Evolutionary conservation across 768 basidiomycete genomes (phyloP), one percentile per base, ranked within the genome.

Genomic region (Fomitopsis serialis): DNA sequence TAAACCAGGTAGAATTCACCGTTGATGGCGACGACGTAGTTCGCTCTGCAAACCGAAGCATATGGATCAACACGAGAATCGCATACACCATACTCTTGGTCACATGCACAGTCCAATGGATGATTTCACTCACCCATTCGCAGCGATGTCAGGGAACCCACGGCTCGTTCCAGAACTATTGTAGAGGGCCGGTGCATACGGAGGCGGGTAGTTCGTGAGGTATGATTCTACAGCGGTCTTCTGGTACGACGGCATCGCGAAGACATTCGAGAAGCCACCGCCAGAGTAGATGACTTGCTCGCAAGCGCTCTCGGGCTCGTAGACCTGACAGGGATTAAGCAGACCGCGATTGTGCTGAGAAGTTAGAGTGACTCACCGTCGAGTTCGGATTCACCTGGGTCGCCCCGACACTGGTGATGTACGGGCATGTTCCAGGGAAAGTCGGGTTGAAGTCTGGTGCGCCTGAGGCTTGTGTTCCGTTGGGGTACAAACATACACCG

Each of bases 231-330:
- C 59, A 17, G 48, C 48, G 3, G 17, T 19, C 37, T 40, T 40
- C 37, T 40, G 37, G 58, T 69, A 75, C 2, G 21, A 15, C 15
- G 74, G 74, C 53, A 67, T 63, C 6, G 68, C 23, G 63, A 75
- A 75, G 54, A 68, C 58, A 59, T 74, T 71, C 50, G 68, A 70
- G 66, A 74, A 74, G 4, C 73, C 72, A 17, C 72, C 72, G 12
- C 72, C 68, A 35, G 63, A 64, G 63, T 58, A 64, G 56, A 70
- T 68, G 44, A 63, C 57, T 34, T 60, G 56, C 46, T 70, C 66
- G 66, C 68, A 67, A 2, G 70, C 70, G 24, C 61, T 61, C 54
- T 72, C 71, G 0, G 69, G 69, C n/a, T 69, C 65, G 27, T 54
- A 49, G 11, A 70, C 56, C 56, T 57, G 34, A 23, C 17, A 23